Evolutionary conservation across 164 flowering plant genomes (phyloP), one percentile per base, ranked within the genome.

Genomic region (Dillenia turbinata): DNA sequence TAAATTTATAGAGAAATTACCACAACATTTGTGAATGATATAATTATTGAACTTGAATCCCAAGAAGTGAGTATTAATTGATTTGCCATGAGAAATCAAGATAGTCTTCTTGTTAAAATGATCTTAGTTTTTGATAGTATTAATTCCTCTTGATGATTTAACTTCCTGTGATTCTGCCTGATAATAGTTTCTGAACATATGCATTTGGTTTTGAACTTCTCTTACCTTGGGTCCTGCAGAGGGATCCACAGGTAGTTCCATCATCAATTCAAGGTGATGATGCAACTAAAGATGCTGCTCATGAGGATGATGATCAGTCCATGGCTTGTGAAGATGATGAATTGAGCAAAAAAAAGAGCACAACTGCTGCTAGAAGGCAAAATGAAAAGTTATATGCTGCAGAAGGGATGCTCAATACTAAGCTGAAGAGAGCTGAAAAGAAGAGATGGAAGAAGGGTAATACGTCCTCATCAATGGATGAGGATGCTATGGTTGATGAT

Each of bases 391-490:
- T 92, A 47, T 89, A 88, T 71, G 59, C 79, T 44, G 89, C 79
- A 44, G 92, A 88, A 73, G 92, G 97, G 14, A 89, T 89, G 49
- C 81, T 89, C 0, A 89, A 95, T 73, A 68, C 96, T 5, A 86
- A 79, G 71, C 53, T 71, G 64, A 71, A 67, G 66, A 85, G 66
- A 54, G 97, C 94, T 17, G 89, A 82, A 61, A 86, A 86, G 81
- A 92, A 90, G 77, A 83, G 72, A 71, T 72, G 75, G 73, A 89
- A 86, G 68, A 90, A 84, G 59, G 81, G 79, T 40, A 75, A 57
- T 22, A 82, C 84, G 52, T 54, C 67, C 56, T 46, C 72, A 16
- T 24, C 67, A 17, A 54, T 55, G 49, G 82, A 66, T 58, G 73
- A 62, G 52, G 68, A 76, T 47, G 60, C 60, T 5, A 75, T 75